These are phyloP conservation scores for Colletotrichum filicis DNA, from an alignment of 2,329 filamentous ascomycete genomes.

Conservation along the genomic window DNA sequence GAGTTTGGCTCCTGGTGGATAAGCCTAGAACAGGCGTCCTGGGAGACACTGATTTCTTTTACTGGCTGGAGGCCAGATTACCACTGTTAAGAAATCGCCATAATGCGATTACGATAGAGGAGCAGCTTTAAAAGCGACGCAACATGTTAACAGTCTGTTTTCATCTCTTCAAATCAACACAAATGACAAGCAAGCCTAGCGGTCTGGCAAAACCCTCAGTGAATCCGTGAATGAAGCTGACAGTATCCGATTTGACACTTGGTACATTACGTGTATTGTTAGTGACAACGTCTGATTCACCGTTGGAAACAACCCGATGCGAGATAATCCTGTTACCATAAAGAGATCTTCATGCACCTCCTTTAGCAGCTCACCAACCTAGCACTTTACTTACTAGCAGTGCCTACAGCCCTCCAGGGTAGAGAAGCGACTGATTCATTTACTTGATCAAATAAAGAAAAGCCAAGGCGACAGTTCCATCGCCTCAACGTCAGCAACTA, in stretches of 20 bases:
- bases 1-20: background rate
- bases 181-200: background rate
- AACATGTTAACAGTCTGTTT: background rate
- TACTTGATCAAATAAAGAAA: background rate
- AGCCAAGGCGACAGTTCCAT: background rate
- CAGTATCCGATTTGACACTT: background rate
- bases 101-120: background rate
- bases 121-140: background rate
- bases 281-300: background rate
- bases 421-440: background rate
- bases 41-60: background rate
- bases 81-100: background rate
- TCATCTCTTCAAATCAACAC: background rate
- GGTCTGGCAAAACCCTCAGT: background rate
- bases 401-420: background rate
- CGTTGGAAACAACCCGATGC: background rate
- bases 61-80: background rate
- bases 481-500: background rate
- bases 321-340: background rate
- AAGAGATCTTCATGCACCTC: background rate
- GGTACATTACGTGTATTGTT: no score
- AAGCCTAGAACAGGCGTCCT: background rate
- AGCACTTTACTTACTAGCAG: background rate
- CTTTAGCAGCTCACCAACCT: background rate
- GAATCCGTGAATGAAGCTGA: background rate